Evolutionary conservation across 2,329 filamentous ascomycete genomes (phyloP), one percentile per base, ranked within the genome.

Genomic region (Cladophialophora immunda): DNA sequence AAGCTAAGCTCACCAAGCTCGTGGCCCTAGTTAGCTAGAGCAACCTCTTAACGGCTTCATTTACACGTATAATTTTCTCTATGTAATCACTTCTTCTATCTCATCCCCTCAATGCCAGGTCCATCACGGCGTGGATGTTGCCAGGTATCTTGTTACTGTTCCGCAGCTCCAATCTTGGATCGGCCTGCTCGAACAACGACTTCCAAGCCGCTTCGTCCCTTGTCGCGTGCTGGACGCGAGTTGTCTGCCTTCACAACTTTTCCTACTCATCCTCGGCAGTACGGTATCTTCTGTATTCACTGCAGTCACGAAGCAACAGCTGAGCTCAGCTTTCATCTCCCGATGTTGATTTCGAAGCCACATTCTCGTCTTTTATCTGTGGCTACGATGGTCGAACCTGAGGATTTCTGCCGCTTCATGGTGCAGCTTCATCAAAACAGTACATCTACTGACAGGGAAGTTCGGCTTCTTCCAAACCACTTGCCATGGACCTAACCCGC

Each of bases 381-480:
- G 57, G 36, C 22, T n/a, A 27, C 34, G 22, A 41, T 30, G 34
- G 68, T 75, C 58, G 67, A 78, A 36, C 58, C 76, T 41, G 54
- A 68, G 2, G 34, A 70, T 19, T 76, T 79, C 36, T 68, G 63
- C 7, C 41, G 62, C 29, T 61, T 66, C 25, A 64, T 79, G 38
- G 74, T 75, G 36, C 56, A 66, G 6, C 71, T 80, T 17, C 78
- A 79, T 68, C 66, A 70, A 60, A 72, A 64, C 4, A 78, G 76
- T 67, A 36, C 54, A 25, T 79, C 76, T n/a, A n/a, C 73, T 75
- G 0, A 78, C 71, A n/a, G 77, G 77, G 1, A 75, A 76, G 64
- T 81, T 81, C 64, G 80, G 78, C 1, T 81, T 79, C 61, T 75
- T 75, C 29, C 64, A 75, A 19, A 71, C 69, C 6, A 80, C 78